Evolutionary conservation across 371 early-diverging fungal genomes (phyloP).

Genomic region (Syncephalis plumigaleata): DNA sequence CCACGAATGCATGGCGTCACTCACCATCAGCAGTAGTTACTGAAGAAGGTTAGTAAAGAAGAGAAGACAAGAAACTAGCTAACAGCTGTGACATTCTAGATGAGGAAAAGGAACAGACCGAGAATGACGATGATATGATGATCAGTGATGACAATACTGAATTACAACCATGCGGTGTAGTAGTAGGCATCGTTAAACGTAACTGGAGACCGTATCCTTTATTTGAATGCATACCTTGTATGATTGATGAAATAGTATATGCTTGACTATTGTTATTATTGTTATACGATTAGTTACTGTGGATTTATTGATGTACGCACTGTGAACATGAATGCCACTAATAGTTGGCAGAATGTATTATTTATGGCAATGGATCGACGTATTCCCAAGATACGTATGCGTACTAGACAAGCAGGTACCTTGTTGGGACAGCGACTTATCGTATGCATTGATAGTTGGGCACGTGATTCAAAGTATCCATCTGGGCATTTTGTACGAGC

Average conservation of each 20-base stretch:
- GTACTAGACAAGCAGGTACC: constrained; percentile 67
- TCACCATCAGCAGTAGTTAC: constrained; percentile 50
- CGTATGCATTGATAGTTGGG: constrained; percentile 85
- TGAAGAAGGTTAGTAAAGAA: constrained; percentile 42
- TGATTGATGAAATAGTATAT: neutral
- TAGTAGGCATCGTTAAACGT: constrained; percentile 85
- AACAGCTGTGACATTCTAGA: too few relatives aligned
- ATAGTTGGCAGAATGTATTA: constrained; percentile 29
- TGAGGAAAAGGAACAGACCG: constrained; percentile 14
- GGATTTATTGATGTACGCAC: constrained; percentile 74
- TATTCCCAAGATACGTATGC: constrained; percentile 79
- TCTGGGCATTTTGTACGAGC: constrained; percentile 83
- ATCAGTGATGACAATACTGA: constrained; percentile 20
- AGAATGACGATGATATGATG: constrained; percentile 19
- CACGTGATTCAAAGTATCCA: constrained; percentile 56
- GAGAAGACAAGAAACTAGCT: constrained; percentile 34
- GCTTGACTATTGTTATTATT: too few relatives aligned
- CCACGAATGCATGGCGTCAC: constrained; percentile 66
- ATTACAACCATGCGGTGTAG: constrained; percentile 57
- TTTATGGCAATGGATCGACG: constrained; percentile 82
- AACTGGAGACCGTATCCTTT: constrained; percentile 66
- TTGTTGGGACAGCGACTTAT: constrained; percentile 71
- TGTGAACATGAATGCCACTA: constrained; percentile 28
- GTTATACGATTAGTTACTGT: constrained; percentile 31
- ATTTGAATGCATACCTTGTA: constrained; percentile 2